Base-by-base conservation (phyloP, 83 land plant species). In the Isoetes engelmannii region DNA sequence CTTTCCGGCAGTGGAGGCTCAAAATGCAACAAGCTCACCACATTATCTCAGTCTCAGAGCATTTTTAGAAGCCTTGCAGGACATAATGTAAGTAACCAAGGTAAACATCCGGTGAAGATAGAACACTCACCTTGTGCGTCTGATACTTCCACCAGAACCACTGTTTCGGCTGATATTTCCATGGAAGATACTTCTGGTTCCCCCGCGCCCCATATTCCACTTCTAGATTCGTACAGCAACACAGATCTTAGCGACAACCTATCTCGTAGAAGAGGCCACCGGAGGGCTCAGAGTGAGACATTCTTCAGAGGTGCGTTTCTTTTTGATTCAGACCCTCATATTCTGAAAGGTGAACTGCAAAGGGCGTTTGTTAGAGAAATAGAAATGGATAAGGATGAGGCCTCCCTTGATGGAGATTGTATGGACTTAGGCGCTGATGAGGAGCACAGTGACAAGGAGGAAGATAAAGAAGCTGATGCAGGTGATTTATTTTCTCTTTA, bases 231-330 rank as follows among this genome's bases (percentile, higher is more conserved):
- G 20, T 7, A 58, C 13, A 81, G 85, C 72, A 88, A 86, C 67
- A 80, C 77, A 56, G 92, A 88, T 69, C 65, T 86, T 15, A 88
- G 84, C 67, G 93, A 84, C 42, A 78, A 68, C 43, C 93, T 90
- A 6, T 81, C 79, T 1, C 72, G 78, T 62, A 76, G 75, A 50
- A 9, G 69, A 47, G 89, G 90, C 45, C 95, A 90, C 70, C 71
- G 95, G 46, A 79, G 95, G 54, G n/a, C 63, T 21, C 63, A 60
- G 19, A 60, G 63, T 60, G 63, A 60, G 19, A 19, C 12, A 0
- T 15, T 19, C 20, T 60, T 60, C 20, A 51, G 15, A n/a, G n/a
- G 12, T 51, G 54, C 2, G 15, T 51, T 15, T 51, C n/a, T 10
- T 1, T 51, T 51, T 3, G 15, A 28, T 28, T 28, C 54, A n/a